Base-by-base conservation (phyloP, 2,329 filamentous ascomycete genomes). In the Chrysosporium keratinophilum region DNA sequence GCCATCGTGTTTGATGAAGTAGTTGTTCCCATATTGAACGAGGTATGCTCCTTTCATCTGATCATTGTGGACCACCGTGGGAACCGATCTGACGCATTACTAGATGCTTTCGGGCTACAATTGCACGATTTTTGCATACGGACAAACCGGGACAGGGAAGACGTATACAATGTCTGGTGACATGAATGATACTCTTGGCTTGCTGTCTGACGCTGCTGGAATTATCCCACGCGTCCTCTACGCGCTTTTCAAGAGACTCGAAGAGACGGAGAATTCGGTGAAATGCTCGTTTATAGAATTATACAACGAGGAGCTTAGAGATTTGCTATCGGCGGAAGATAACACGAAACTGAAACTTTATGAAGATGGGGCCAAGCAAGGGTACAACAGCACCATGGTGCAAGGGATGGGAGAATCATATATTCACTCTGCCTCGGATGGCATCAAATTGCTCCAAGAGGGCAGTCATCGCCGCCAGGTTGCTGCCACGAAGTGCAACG, bases 81-180 rank as follows among this genome's bases (percentile, higher is more conserved):
- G 10, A 34, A 5, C 53, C 45, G 40, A 52, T 19, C 4, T 1
- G 37, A 6, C 7, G 14, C 31, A 7, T 39, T 31, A n/a, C 2
- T 61, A 95, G 88, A 95, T 97, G 78, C 79, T 98, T 41, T 80
- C 83, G 20, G 93, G 93, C 50, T 97, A 88, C 73, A 98, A 98
- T 69, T 98, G 93, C 72, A 98, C 93, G 4, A 95, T 98, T 56
- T 98, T 98, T 64, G 93, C 93, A 34, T 98, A 98, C 68, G 93
- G 93, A 23, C 93, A 98, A 69, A 98, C 93, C 0, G 93, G 93
- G 43, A 98, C 93, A 0, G 93, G 93, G 62, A 98, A 98, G 70
- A 98, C 93, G 12, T 98, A 98, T 70, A 98, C 93, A 20, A 98
- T 98, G 93, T 95, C 91, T 0, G 93, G 93, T 53, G 91, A 98